Base-by-base conservation (phyloP, 306 rosid genomes). In the Dryas alaskensis region DNA sequence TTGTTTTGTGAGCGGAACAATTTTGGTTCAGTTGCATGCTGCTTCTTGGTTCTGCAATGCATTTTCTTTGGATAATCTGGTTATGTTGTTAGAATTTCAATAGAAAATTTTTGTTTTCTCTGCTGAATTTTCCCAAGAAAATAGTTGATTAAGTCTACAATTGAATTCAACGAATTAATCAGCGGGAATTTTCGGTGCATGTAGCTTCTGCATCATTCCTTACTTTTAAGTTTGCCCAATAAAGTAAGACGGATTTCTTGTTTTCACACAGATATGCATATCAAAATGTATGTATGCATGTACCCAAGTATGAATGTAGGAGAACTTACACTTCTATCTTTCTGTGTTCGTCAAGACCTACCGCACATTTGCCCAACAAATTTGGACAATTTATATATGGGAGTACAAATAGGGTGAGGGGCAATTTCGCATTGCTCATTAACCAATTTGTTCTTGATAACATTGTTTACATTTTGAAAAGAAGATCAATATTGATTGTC, bases 111-210 rank as follows among this genome's bases (percentile, higher is more conserved):
- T 17, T 46, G 48, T 0, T 5, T 55, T 54, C 4, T 6, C 6
- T 43, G 61, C 22, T 65, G 46, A 48, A 39, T 65, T 40, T 65
- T 57, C 14, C 27, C 4, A 40, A 19, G 64, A 27, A 5, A 11
- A 7, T 31, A 8, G 25, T 27, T 64, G 14, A 40, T 3, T 13
- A 17, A 12, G 8, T 17, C 42, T 54, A 6, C 17, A 17, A 48
- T 48, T 3, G n/a, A 46, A 45, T 44, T 46, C 70, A 65, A 45
- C 52, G 44, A n/a, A 64, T 16, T 40, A 40, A 8, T 50, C 27
- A 14, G 47, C 7, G 25, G 61, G 7, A 64, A 73, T 16, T 58
- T 67, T 19, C 50, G 9, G 52, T 76, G 65, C 43, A 19, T 65
- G 27, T 27, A 45, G 44, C 64, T 10, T 59, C 16, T 31, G 2